Conservation (phyloP, 2,329 filamentous ascomycete species). For the Phyllosticta citriasiana region DNA sequence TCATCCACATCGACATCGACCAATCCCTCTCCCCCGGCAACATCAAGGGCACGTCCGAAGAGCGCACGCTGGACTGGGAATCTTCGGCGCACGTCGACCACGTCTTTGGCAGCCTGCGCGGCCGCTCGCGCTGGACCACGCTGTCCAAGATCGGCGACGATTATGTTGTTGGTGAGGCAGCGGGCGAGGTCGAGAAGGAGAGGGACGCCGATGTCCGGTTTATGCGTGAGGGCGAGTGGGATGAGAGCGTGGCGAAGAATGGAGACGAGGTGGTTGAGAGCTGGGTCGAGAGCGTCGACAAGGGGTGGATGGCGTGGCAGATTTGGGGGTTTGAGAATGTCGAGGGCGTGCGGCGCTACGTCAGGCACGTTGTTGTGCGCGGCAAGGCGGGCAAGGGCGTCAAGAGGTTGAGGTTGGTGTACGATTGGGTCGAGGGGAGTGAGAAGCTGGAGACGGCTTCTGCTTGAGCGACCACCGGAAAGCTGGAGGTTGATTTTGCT, state of each 20-base stretch:
- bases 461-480: not conserved
- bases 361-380: constrained; percentile 25
- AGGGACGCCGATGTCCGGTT: not conserved
- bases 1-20: constrained; percentile 52
- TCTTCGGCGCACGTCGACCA: constrained; percentile 62
- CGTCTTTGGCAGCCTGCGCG: constrained; percentile 65
- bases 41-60: constrained; percentile 55
- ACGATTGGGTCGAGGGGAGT: not conserved
- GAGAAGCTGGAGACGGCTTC: not conserved
- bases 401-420: not conserved
- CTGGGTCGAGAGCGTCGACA: constrained; percentile 23
- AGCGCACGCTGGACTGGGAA: constrained; percentile 46
- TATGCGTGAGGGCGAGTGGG: constrained; percentile 15
- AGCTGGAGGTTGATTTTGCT: too few relatives aligned
- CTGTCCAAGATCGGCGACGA: constrained; percentile 13
- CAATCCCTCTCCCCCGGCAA: constrained; percentile 59
- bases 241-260: constrained; percentile 17
- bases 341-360: constrained; percentile 21
- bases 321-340: constrained; percentile 25
- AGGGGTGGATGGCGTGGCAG: constrained; percentile 27
- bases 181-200: constrained; percentile 5
- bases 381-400: constrained; percentile 15
- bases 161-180: not conserved
- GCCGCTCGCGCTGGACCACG: constrained; percentile 44
- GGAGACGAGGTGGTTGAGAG: constrained; percentile 22